Percentiles rank a stretch among this genome's conserved stretches.
These are phyloP conservation scores for Aphanoascus verrucosus DNA, from an alignment of 2,329 filamentous ascomycete genomes.

Conservation along the genomic window DNA sequence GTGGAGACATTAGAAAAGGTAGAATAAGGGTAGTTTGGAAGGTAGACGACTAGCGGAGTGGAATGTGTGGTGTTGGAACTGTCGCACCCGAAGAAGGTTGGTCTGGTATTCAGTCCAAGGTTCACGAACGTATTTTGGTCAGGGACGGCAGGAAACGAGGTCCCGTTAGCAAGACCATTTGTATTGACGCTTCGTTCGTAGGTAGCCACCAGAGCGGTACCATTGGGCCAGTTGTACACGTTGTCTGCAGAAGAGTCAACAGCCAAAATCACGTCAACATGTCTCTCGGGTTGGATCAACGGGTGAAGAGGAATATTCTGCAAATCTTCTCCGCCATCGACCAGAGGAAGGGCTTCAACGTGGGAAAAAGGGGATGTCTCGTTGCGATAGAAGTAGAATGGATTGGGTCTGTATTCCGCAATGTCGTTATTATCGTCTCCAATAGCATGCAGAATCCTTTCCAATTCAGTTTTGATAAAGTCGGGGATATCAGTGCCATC, in stretches of 20 bases:
- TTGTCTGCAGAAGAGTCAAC: constrained; percentile 70
- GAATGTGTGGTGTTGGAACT: constrained; percentile 49
- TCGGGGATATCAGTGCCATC: constrained; percentile 43
- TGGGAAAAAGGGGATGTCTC: constrained; percentile 48
- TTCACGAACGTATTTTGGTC: constrained; percentile 70
- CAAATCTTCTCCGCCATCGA: constrained; percentile 66
- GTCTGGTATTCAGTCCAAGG: constrained; percentile 59
- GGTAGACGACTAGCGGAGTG: constrained; percentile 67
- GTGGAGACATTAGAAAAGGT: constrained; percentile 69
- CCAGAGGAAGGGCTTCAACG: constrained; percentile 51
- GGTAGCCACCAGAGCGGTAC: constrained; percentile 61
- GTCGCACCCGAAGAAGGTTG: constrained; percentile 74
- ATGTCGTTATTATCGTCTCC: constrained; percentile 58
- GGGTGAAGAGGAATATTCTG: constrained; percentile 74
- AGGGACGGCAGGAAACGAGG: constrained; percentile 60
- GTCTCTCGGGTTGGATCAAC: constrained; percentile 60
- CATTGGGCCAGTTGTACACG: constrained; percentile 60
- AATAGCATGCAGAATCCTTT: constrained; percentile 44
- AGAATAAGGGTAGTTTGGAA: constrained; percentile 76
- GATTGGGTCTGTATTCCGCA: constrained; percentile 63
- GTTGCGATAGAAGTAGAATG: constrained; percentile 58
- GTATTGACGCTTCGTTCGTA: constrained; percentile 54
- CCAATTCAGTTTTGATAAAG: constrained; percentile 44
- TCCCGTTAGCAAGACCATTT: constrained; percentile 52
- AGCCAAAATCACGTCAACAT: constrained; percentile 71